Conservation (phyloP, 2,329 filamentous ascomycete species). For the Ceratocystis colombiana region DNA sequence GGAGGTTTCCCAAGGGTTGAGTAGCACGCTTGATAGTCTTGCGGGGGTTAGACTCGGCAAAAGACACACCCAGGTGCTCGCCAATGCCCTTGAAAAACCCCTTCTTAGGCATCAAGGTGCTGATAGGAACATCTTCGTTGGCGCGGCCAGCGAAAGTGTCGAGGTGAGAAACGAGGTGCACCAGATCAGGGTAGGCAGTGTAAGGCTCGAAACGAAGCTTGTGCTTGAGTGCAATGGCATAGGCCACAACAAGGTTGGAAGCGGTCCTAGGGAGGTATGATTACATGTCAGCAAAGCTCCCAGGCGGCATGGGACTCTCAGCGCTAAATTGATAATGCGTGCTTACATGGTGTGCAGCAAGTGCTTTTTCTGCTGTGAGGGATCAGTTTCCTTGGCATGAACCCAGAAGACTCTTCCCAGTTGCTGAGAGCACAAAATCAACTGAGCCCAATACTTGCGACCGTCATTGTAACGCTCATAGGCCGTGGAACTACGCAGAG, state of each 20-base stretch:
- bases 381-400: constrained; percentile 37
- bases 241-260: constrained; percentile 69
- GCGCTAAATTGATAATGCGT: no score
- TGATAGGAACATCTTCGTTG: constrained; percentile 34
- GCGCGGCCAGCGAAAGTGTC: constrained; percentile 60
- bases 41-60: constrained; percentile 67
- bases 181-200: constrained; percentile 63
- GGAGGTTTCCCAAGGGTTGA: constrained; percentile 69
- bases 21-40: constrained; percentile 64
- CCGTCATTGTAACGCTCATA: constrained; percentile 64
- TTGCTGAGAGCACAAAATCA: constrained; percentile 53
- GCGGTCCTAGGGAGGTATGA: constrained; percentile 37
- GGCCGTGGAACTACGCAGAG: constrained; percentile 65
- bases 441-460: constrained; percentile 51
- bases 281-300: not conserved
- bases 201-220: constrained; percentile 76
- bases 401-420: constrained; percentile 77
- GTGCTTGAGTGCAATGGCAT: constrained; percentile 69
- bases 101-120: constrained; percentile 35
- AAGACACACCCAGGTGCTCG: constrained; percentile 65
- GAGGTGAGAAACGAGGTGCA: constrained; percentile 58
- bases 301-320: no score
- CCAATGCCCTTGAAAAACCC: constrained; percentile 54
- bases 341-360: constrained; percentile 24
- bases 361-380: constrained; percentile 28